Conservation (phyloP, 306 rosid species). For the Ziziphus jujuba region DNA sequence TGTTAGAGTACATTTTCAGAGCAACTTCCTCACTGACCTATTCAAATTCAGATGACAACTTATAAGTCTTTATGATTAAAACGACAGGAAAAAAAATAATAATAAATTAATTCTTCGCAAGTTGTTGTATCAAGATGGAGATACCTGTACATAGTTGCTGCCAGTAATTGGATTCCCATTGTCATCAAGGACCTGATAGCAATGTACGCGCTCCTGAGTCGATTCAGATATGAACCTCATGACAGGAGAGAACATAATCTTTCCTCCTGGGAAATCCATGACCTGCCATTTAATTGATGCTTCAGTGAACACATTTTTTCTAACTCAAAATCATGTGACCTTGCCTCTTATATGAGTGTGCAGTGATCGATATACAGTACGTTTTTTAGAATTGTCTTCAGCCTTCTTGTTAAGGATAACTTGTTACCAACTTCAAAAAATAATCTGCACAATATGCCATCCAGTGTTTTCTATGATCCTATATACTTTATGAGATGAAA, state of each 20-base stretch:
- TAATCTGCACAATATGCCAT: background rate
- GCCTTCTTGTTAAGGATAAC: background rate
- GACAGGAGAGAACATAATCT: constrained; percentile 53
- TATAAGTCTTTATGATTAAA: background rate
- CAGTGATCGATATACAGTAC: background rate
- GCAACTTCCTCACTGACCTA: constrained; percentile 65
- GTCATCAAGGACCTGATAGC: constrained; percentile 81
- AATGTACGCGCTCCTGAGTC: constrained; percentile 43
- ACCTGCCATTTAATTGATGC: constrained; percentile 33
- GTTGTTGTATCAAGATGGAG: background rate
- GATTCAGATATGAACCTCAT: constrained; percentile 58
- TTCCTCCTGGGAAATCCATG: constrained; percentile 81
- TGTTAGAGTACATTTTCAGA: constrained; percentile 65
- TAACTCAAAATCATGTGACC: background rate
- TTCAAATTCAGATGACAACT: constrained; percentile 9
- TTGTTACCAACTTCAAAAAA: background rate
- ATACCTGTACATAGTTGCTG: constrained; percentile 52
- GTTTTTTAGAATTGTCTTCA: background rate
- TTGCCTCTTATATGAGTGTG: background rate
- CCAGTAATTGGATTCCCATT: constrained; percentile 46
- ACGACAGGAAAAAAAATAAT: background rate
- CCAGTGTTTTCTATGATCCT: background rate
- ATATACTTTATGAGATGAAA: background rate
- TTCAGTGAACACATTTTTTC: background rate
- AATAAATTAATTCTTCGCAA: background rate